A percentile compares a stretch with the other conserved stretches of the same genome.
Conservation (phyloP, 2,329 filamentous ascomycete genomes). For the Neopestalotiopsis rosae region DNA sequence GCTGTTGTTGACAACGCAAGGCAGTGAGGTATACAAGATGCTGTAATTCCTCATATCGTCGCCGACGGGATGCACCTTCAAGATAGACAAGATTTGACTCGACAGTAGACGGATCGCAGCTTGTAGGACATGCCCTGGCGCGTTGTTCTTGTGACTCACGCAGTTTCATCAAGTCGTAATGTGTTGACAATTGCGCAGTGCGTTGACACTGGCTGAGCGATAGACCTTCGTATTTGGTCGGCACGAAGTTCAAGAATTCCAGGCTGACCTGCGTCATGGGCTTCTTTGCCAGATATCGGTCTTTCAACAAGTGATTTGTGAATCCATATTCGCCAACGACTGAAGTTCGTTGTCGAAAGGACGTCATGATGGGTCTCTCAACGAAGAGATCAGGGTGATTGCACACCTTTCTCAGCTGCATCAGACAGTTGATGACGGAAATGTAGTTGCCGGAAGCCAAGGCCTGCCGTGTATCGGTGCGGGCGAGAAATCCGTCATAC, state of each 20-base stretch:
- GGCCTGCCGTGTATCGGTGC: conserved; percentile 86
- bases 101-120: conserved; percentile 69
- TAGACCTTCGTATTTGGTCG: conserved; percentile 71
- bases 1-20: conserved; percentile 78
- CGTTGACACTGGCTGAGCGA: conserved; percentile 60
- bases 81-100: conserved; percentile 74
- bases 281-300: conserved; percentile 65
- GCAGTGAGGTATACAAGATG: conserved; percentile 82
- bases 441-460: conserved; percentile 93
- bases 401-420: conserved; percentile 97
- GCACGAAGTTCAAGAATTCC: conserved; percentile 79
- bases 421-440: conserved; percentile 96
- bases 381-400: conserved; percentile 98
- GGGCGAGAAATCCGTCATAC: conserved; percentile 94
- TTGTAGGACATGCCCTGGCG: conserved; percentile 59
- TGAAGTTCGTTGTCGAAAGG: conserved; percentile 87
- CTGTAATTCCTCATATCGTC: conserved; percentile 78
- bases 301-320: conserved; percentile 73
- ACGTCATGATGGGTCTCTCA: conserved; percentile 94
- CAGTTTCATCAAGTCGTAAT: conserved; percentile 71
- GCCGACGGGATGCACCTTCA: conserved; percentile 72
- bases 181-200: conserved; percentile 71
- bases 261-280: conserved; percentile 71
- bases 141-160: conserved; percentile 72
- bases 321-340: conserved; percentile 75